Evolutionary conservation across 2,329 filamentous ascomycete genomes (phyloP), one percentile per base, ranked within the genome.

Genomic region (Verticillium longisporum): DNA sequence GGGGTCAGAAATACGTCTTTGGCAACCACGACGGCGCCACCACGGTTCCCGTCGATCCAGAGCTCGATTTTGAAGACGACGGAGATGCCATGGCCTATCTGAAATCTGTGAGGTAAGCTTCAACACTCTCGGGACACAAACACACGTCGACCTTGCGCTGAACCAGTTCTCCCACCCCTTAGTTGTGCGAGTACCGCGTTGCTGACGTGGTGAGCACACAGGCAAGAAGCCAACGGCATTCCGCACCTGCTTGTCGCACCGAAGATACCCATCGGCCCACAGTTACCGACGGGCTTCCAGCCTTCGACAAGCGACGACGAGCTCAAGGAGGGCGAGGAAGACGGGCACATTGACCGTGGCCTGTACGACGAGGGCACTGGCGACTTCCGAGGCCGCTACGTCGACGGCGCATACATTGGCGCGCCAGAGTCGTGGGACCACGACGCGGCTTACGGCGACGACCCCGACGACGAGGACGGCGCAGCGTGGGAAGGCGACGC

Each of bases 351-450:
- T 3, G 77, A 81, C 62, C 72, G 74, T 58, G 71, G 69, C 36
- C 78, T 83, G 53, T 86, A 86, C 68, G 69, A 78, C 9, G 71
- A 77, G 61, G 79, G 79, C 6, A 64, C 74, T 21, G 80, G 81
- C 59, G 84, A 88, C 67, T 76, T 79, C 26, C 75, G 83, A 60
- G 89, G 88, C 11, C 88, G 85, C 69, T 95, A 91, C 71, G 78
- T 86, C 15, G 90, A 96, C 66, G 92, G 92, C 57, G 89, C 91
- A 41, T 97, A 92, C 71, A 85, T 88, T 31, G 89, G 87, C 3
- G 78, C 82, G 2, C 81, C 84, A 0, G 75, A 80, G 33, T 66
- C 66, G 31, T 65, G 71, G 55, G 63, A 64, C 1, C 65, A 68
- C 7, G 63, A 67, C 9, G 68, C 60, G 57, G 15, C 66, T 18